Evolutionary conservation across 345 rosid genomes (phyloP).

Genomic region (Brassica napus): Da-Ae NC_063441.1:16044501-16045000

Average conservation of each 20-base stretch:
- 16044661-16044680: conserved; percentile 79
- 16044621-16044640: conserved; percentile 73
- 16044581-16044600: conserved; percentile 90
- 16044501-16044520: conserved; percentile 55
- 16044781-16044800: conserved; percentile 96
- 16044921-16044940: conserved; percentile 97
- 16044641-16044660: conserved; percentile 75
- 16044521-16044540: conserved; percentile 96
- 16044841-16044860: not conserved
- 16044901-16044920: conserved; percentile 92
- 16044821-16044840: conserved; percentile 35
- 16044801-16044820: conserved; percentile 92
- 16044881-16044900: conserved; percentile 19
- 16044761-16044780: conserved; percentile 95
- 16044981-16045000: conserved; percentile 99
- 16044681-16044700: conserved; percentile 93
- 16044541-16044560: conserved; percentile 86
- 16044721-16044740: conserved; percentile 94
- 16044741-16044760: conserved; percentile 70
- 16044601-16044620: conserved; percentile 89
- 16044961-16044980: conserved; percentile 98
- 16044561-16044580: conserved; percentile 83
- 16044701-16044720: conserved; percentile 91
- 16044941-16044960: conserved; percentile 78
- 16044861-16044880: conserved; percentile 17